Evolutionary conservation across 1,284 basidiomycete species (phyloP).

Genomic region (Apiotrichum siamense): DNA sequence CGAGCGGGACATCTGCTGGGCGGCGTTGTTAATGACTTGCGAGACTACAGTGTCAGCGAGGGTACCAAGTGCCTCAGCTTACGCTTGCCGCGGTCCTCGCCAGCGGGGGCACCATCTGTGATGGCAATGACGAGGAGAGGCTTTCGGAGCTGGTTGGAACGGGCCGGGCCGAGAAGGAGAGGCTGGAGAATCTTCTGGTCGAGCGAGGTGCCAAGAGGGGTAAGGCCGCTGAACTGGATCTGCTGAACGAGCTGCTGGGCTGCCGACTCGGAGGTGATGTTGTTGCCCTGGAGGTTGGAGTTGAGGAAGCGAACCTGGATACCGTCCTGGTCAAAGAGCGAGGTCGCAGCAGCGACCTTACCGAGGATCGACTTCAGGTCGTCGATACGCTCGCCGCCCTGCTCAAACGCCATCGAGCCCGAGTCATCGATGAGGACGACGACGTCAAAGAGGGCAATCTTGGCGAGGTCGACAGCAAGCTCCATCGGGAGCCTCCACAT

Average conservation of each 20-base stretch:
- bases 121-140: conserved; percentile 48
- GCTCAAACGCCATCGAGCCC: conserved; percentile 48
- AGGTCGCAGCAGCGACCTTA: conserved; percentile 46
- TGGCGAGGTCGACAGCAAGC: conserved; percentile 48
- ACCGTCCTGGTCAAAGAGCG: conserved; percentile 50
- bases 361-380: conserved; percentile 48
- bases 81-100: conserved; percentile 36
- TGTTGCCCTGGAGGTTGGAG: conserved; percentile 47
- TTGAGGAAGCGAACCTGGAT: conserved; percentile 51
- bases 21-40: conserved; percentile 31
- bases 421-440: conserved; percentile 48
- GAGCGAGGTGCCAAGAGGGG: conserved; percentile 47
- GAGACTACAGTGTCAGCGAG: conserved; percentile 4
- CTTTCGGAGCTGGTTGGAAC: conserved; percentile 43
- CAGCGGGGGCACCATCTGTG: conserved; percentile 47
- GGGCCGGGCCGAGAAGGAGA: conserved; percentile 49
- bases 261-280: conserved; percentile 44
- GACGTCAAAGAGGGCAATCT: conserved; percentile 46
- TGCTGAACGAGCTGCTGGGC: conserved; percentile 34
- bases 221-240: conserved; percentile 36
- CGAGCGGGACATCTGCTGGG: conserved; percentile 27
- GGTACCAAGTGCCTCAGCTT: neutral
- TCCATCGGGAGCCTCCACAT: conserved; percentile 49
- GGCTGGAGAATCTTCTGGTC: conserved; percentile 50
- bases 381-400: conserved; percentile 46